Conservation (phyloP, 179 eudicot genomes). For the Beta macrorhiza region DNA sequence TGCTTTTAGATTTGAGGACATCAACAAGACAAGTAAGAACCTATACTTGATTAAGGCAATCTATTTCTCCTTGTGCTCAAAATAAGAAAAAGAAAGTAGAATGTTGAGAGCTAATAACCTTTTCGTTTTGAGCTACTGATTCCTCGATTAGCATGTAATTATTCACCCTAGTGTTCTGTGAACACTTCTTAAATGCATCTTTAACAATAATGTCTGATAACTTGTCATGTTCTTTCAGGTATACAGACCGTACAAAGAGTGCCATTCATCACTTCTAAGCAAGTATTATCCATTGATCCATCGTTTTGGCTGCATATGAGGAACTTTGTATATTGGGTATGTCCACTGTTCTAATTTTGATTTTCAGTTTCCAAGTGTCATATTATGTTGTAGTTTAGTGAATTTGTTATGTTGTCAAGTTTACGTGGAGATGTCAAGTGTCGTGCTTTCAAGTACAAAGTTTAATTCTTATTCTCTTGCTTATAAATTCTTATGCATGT, state of each 20-base stretch:
- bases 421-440: neutral
- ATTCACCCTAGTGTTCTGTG: neutral
- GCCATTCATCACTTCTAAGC: slow-evolving; percentile 85
- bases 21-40: neutral
- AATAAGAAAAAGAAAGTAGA: neutral
- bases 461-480: too few relatives aligned
- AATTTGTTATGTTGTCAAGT: neutral
- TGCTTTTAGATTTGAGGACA: neutral
- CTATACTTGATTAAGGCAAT: neutral
- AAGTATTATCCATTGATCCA: slow-evolving; percentile 84
- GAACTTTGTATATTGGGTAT: slow-evolving; percentile 87
- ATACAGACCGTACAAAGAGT: slow-evolving; percentile 75
- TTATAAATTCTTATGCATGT: too few relatives aligned
- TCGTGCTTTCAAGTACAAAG: too few relatives aligned
- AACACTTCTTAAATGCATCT: neutral
- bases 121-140: neutral
- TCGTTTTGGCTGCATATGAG: slow-evolving; percentile 91
- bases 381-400: neutral
- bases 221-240: slow-evolving; percentile 51
- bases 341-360: slow-evolving; percentile 10
- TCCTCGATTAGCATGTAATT: neutral
- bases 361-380: neutral
- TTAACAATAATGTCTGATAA: neutral
- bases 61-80: neutral
- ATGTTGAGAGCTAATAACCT: neutral